phyloP scores from a whole-genome alignment of 2,329 filamentous ascomycete species.

The Colletotrichum orbiculare region DNA sequence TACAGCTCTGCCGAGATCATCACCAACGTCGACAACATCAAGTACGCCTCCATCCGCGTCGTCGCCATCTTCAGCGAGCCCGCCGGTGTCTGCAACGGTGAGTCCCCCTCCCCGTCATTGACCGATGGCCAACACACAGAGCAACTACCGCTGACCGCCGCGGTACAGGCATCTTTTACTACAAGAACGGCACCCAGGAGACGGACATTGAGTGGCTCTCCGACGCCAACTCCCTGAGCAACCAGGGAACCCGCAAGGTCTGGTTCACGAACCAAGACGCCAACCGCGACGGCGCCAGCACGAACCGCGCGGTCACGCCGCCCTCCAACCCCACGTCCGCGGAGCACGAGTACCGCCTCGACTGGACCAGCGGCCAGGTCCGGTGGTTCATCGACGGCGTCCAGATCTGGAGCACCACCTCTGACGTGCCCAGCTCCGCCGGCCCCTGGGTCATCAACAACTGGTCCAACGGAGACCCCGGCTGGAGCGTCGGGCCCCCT shows the following conservation, averaged over 20 bases:
- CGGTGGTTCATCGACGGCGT: constrained; percentile 43
- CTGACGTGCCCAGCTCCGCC: constrained; percentile 40
- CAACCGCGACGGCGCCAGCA: constrained; percentile 38
- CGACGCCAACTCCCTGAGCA: constrained; percentile 42
- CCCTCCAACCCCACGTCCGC: constrained; percentile 40
- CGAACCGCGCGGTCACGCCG: constrained; percentile 35
- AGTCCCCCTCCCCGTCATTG: not conserved
- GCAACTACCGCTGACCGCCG: not conserved
- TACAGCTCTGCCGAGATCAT: constrained; percentile 41
- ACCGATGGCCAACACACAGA: not conserved
- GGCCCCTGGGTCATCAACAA: constrained; percentile 47
- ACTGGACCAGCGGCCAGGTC: constrained; percentile 43
- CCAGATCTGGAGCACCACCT: constrained; percentile 41
- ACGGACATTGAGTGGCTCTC: constrained; percentile 48
- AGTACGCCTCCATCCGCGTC: constrained; percentile 45
- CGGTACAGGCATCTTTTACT: constrained; percentile 45
- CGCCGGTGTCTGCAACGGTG: constrained; percentile 46
- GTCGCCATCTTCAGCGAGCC: constrained; percentile 44
- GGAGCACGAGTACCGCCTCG: constrained; percentile 47
- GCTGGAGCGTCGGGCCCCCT: constrained; percentile 45
- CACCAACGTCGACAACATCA: constrained; percentile 42
- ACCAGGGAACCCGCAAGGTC: constrained; percentile 41
- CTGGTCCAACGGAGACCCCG: constrained; percentile 46
- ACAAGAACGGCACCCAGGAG: constrained; percentile 43
- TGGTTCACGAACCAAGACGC: constrained; percentile 47